These are phyloP conservation scores for Podochytrium sp. DNA, from an alignment of 192 early-diverging fungal genomes.

Conservation along the genomic window DNA sequence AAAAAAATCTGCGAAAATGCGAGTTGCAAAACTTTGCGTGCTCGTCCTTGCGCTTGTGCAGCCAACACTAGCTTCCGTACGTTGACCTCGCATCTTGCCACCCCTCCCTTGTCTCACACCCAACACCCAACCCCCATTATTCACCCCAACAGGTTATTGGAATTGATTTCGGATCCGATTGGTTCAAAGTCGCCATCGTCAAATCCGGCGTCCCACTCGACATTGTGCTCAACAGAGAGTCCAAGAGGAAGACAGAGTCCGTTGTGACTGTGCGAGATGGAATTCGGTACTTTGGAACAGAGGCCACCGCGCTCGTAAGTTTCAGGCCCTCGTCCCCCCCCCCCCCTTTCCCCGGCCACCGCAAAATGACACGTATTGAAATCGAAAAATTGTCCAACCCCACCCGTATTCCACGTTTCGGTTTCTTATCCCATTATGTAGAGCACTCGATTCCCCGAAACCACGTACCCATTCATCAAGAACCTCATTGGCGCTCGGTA, in stretches of 20 bases:
- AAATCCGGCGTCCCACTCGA: slow-evolving; percentile 90
- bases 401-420: neutral
- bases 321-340: neutral
- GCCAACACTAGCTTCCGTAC: neutral
- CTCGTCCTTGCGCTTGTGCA: neutral
- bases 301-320: slow-evolving; percentile 74
- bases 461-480: slow-evolving; percentile 84
- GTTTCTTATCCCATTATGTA: slow-evolving; percentile 37
- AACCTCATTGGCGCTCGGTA: slow-evolving; percentile 78
- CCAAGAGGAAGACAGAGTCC: slow-evolving; percentile 91
- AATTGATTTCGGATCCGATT: slow-evolving; percentile 96
- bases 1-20: neutral
- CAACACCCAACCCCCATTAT: neutral
- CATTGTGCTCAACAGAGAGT: slow-evolving; percentile 93
- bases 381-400: neutral
- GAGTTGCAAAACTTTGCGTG: neutral
- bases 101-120: neutral
- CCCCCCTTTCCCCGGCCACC: too few species aligned
- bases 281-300: slow-evolving; percentile 86
- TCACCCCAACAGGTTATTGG: slow-evolving; percentile 69
- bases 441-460: slow-evolving; percentile 80
- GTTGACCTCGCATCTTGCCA: neutral
- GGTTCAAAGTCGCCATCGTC: slow-evolving; percentile 95
- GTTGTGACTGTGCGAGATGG: slow-evolving; percentile 77
- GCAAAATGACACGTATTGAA: neutral